These are phyloP conservation scores for Globisporangium nagaii DNA, from an alignment of 352 stramenopile species.

Conservation along the genomic window DNA sequence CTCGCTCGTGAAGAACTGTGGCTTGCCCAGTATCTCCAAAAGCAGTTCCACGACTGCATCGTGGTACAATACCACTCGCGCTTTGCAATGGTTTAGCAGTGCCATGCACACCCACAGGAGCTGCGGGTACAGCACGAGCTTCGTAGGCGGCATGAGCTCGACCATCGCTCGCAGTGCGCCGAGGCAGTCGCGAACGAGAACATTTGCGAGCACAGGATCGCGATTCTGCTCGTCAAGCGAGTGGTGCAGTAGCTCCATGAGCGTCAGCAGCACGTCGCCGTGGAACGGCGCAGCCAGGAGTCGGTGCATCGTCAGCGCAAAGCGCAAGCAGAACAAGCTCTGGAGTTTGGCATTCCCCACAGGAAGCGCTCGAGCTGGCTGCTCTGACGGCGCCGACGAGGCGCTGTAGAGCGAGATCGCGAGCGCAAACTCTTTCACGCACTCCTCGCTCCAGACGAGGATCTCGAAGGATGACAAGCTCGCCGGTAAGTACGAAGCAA, in stretches of 20 bases:
- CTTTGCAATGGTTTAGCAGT: conserved; percentile 52
- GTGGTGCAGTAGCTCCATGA: conserved; percentile 46
- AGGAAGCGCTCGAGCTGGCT: not conserved
- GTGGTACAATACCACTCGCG: conserved; percentile 13
- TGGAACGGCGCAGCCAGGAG: conserved; percentile 44
- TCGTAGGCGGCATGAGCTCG: conserved; percentile 35
- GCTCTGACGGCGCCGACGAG: conserved; percentile 1
- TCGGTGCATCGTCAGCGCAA: conserved; percentile 46
- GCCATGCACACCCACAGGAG: conserved; percentile 68
- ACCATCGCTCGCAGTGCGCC: conserved; percentile 31
- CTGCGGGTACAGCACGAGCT: conserved; percentile 68
- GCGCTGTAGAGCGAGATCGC: conserved; percentile 24
- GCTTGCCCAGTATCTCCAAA: conserved; percentile 33
- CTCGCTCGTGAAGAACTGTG: conserved; percentile 34
- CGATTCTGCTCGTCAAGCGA: conserved; percentile 33
- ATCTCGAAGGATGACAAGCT: conserved; percentile 24
- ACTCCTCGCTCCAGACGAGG: conserved; percentile 47
- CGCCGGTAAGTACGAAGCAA: not conserved
- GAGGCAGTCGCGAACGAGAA: conserved; percentile 45
- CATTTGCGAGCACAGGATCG: conserved; percentile 7
- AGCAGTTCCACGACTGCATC: conserved; percentile 33
- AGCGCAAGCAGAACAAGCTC: conserved; percentile 32
- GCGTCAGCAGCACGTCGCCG: conserved; percentile 50
- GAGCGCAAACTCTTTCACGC: conserved; percentile 47
- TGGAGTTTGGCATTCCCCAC: conserved; percentile 9